These are phyloP conservation scores for Suhomyces guaymorum DNA, from an alignment of 1,139 yeast genomes.

Conservation along the genomic window DNA sequence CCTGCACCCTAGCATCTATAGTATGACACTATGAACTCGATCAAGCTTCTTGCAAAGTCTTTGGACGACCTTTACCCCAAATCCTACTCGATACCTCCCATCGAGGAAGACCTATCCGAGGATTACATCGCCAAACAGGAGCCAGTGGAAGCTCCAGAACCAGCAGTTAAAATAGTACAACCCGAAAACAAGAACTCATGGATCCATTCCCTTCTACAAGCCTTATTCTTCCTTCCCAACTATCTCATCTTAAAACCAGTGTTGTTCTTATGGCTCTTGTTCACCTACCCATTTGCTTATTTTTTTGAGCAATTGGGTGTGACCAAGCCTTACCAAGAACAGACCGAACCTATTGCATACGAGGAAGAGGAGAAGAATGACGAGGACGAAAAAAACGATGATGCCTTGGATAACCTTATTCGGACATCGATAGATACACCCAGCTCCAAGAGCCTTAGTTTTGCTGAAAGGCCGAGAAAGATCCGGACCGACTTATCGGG, in stretches of 20 bases:
- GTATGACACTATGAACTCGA: slow-evolving; percentile 35
- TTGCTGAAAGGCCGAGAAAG: slow-evolving; percentile 10
- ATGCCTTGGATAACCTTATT: slow-evolving; percentile 2
- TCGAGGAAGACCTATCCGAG: slow-evolving; percentile 14
- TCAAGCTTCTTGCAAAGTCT: slow-evolving; percentile 39
- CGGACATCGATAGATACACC: slow-evolving; percentile 8
- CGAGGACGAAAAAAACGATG: slow-evolving; percentile 5
- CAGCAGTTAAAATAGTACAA: no score
- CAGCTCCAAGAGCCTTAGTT: slow-evolving; percentile 6
- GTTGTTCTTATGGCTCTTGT: slow-evolving; percentile 40
- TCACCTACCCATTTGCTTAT: slow-evolving; percentile 52
- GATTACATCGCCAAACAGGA: slow-evolving; percentile 17
- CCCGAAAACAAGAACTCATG: no score
- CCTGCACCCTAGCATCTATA: background rate
- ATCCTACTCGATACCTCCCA: slow-evolving; percentile 10
- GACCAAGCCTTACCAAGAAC: slow-evolving; percentile 6
- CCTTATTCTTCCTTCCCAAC: slow-evolving; percentile 44
- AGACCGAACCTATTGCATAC: background rate
- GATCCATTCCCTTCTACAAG: slow-evolving; percentile 9
- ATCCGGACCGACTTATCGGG: slow-evolving; percentile 10
- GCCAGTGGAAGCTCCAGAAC: slow-evolving; percentile 1
- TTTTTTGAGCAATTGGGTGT: slow-evolving; percentile 26
- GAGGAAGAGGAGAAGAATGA: slow-evolving; percentile 9
- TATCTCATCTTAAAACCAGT: slow-evolving; percentile 47
- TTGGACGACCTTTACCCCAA: slow-evolving; percentile 35